Evolutionary conservation across 2,329 filamentous ascomycete genomes (phyloP).

Genomic region (Teratosphaeria pseudoeucalypti): DNA sequence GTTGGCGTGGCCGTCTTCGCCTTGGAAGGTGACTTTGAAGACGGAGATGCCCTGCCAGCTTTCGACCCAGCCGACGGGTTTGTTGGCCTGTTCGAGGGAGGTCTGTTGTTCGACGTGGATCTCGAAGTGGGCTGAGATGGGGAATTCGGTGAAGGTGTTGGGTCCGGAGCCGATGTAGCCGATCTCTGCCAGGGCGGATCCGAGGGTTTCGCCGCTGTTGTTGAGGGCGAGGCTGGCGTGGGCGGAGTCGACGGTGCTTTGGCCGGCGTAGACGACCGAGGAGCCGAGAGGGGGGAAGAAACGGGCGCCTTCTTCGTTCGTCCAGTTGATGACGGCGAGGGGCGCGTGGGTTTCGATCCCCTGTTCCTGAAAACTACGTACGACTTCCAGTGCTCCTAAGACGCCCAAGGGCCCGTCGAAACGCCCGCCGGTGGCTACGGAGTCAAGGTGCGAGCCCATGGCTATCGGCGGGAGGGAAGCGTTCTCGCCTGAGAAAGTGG

Average conservation of each 20-base stretch:
- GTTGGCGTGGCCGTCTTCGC: constrained; percentile 22
- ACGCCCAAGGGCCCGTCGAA: constrained; percentile 13
- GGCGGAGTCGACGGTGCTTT: background rate
- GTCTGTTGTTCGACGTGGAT: constrained; percentile 15
- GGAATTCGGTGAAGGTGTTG: constrained; percentile 7
- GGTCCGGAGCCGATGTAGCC: constrained; percentile 14
- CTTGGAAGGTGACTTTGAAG: constrained; percentile 14
- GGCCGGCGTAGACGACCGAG: background rate
- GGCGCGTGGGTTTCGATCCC: background rate
- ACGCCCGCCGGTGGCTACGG: constrained; percentile 17
- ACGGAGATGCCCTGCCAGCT: constrained; percentile 14
- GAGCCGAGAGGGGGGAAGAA: background rate
- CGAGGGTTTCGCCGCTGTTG: background rate
- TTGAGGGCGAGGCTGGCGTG: background rate
- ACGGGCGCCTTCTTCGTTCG: background rate
- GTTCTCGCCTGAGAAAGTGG: constrained; percentile 1
- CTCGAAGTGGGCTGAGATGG: constrained; percentile 16
- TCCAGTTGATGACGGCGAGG: background rate
- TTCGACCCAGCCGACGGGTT: constrained; percentile 11
- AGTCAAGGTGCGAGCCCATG: constrained; percentile 14
- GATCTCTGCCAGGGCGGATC: background rate
- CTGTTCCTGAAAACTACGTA: background rate
- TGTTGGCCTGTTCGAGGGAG: constrained; percentile 8
- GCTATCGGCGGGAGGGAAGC: constrained; percentile 16
- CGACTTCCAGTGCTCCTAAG: background rate